Evolutionary conservation across 2,329 filamentous ascomycete genomes (phyloP).

Genomic region (Lojkania enalia): DNA sequence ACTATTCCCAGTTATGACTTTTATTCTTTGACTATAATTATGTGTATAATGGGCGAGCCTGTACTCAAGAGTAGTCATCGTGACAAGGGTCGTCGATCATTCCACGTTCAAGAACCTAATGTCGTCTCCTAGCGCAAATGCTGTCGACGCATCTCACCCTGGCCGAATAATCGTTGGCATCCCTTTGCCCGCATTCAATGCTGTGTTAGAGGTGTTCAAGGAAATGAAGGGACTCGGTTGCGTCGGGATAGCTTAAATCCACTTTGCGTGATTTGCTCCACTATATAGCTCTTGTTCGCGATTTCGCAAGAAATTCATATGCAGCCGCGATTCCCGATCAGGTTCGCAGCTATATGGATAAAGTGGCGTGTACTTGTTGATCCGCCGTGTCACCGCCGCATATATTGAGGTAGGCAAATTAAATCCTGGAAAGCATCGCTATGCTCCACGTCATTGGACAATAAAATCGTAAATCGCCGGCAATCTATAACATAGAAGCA

Average conservation of each 20-base stretch:
- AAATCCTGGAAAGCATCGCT: neutral
- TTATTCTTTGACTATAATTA: neutral
- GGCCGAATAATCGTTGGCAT: too few relatives aligned
- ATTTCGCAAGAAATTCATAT: conserved; percentile 3
- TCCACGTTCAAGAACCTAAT: neutral
- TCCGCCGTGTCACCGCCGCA: conserved; percentile 16
- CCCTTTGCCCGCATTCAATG: conserved; percentile 2
- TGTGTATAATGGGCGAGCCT: neutral
- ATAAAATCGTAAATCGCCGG: too few relatives aligned
- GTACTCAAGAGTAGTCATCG: neutral
- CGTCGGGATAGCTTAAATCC: conserved; percentile 1
- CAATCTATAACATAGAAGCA: too few relatives aligned
- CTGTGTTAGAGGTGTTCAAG: conserved; percentile 1
- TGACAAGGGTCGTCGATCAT: neutral
- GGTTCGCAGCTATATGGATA: conserved; percentile 13
- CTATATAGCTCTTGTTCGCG: conserved; percentile 10
- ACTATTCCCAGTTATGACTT: conserved; percentile 9
- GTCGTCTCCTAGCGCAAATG: neutral
- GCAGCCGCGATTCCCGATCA: conserved; percentile 6
- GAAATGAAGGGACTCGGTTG: conserved; percentile 5
- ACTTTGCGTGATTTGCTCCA: conserved; percentile 8
- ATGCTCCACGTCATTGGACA: neutral
- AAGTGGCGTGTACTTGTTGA: conserved; percentile 10
- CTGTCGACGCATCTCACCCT: too few relatives aligned
- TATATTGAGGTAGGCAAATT: conserved; percentile 9